Conservation (phyloP, 108 stramenopile genomes). For the Thalassiosira profunda region DNA sequence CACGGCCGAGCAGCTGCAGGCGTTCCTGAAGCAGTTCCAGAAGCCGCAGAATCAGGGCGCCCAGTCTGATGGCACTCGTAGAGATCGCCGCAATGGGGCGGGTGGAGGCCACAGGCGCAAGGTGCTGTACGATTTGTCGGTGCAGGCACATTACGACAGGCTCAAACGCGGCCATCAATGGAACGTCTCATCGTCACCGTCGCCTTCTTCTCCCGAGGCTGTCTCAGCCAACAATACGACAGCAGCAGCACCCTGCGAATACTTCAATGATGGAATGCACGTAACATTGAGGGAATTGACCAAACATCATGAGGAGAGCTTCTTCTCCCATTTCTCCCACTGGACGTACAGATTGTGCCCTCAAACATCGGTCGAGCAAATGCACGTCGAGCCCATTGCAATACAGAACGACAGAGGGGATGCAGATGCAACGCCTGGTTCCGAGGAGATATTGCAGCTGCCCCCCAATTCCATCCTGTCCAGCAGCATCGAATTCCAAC, state of each 20-base stretch:
- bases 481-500: conserved; percentile 24
- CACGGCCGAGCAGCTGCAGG: conserved; percentile 1
- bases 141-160: conserved; percentile 32
- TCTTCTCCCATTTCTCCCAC: conserved; percentile 33
- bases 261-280: conserved; percentile 39
- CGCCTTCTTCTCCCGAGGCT: conserved; percentile 1
- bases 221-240: neutral
- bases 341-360: conserved; percentile 36
- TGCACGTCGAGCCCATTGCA: conserved; percentile 14
- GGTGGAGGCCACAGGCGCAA: conserved; percentile 16
- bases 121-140: conserved; percentile 36
- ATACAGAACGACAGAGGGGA: neutral
- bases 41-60: neutral
- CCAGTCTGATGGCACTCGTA: neutral
- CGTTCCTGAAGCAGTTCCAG: conserved; percentile 7
- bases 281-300: neutral
- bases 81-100: neutral
- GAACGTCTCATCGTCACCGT: neutral
- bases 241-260: neutral
- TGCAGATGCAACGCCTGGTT: neutral
- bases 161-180: neutral
- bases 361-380: conserved; percentile 21
- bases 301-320: neutral
- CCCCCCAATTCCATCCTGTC: conserved; percentile 22
- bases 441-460: conserved; percentile 7